Evolutionary conservation across 1,284 basidiomycete genomes (phyloP), one percentile per base, ranked within the genome.

Genomic region (Bjerkandera adusta): DNA sequence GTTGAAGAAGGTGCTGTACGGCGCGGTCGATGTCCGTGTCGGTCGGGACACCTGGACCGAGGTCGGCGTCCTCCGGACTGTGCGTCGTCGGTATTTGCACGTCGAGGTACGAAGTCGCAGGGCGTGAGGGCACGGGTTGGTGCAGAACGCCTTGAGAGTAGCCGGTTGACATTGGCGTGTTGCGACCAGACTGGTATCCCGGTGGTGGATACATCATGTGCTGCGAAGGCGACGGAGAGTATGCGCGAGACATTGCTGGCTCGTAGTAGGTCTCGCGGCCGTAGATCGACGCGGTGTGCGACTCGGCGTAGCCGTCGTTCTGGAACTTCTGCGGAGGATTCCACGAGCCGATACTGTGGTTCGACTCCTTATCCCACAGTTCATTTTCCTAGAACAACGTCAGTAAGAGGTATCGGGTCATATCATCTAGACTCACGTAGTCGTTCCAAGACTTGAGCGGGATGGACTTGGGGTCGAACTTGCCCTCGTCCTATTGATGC

Each of bases 401-500:
- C 13, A 48, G 24, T 13, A 36, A 45, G 11, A 16, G 20, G 11
- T 24, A 21, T 11, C 15, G 13, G 10, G 24, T 25, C 29, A 24
- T 25, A 25, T n/a, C 18, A 20, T 20, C 22, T 5, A 45, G 57
- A 82, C 92, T 62, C 27, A 56, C 54, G 22, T 97, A 97, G 56
- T 97, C 93, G 52, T 85, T 91, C 96, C 96, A 97, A 2, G 89
- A 92, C 72, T 97, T 97, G 56, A 97, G 76, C 11, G 96, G 96
- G 58, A 98, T 97, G 13, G 82, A 78, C 24, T 85, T 77, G 16
- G 93, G 89, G 69, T 97, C 94, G 49, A 97, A 99, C 67, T 92
- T 94, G 65, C 95, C 96, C 66, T 98, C 95, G 58, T 98, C 94
- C 90, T 92, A 52, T 6, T 57, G 33, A 35, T 42, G 34, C 12